A percentile compares a stretch with the other conserved stretches of the same genome.
These are phyloP conservation scores for Parietaria judaica DNA, from an alignment of 306 rosid genomes.

Conservation along the genomic window DNA sequence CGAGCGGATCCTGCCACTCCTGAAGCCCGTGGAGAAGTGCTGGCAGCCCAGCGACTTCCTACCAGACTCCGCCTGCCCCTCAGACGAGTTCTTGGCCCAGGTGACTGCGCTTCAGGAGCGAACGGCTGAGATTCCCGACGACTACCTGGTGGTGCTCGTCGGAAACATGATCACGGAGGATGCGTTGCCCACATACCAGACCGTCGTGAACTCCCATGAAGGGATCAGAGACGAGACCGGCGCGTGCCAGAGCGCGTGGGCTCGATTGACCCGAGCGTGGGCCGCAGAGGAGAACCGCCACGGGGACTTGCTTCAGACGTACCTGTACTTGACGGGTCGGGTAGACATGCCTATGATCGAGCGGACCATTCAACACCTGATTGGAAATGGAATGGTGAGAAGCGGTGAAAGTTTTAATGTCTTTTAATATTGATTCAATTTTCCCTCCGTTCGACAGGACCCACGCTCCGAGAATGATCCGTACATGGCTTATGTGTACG, in stretches of 20 bases:
- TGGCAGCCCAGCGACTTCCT: conserved; percentile 65
- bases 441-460: conserved; percentile 16
- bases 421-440: too few relatives aligned
- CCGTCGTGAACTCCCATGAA: conserved; percentile 55
- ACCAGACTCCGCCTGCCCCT: conserved; percentile 31
- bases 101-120: conserved; percentile 52
- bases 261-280: conserved; percentile 71
- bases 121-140: conserved; percentile 54
- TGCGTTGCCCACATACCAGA: conserved; percentile 76
- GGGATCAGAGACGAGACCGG: conserved; percentile 58
- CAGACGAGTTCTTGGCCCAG: conserved; percentile 39
- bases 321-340: conserved; percentile 66
- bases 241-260: conserved; percentile 62
- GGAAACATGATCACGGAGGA: conserved; percentile 59
- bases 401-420: neutral
- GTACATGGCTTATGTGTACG: conserved; percentile 55
- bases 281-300: conserved; percentile 79
- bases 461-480: conserved; percentile 65
- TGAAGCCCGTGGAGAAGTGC: conserved; percentile 56
- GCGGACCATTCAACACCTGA: conserved; percentile 55
- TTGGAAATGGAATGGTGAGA: conserved; percentile 68
- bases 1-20: conserved; percentile 27
- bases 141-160: conserved; percentile 54
- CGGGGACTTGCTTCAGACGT: conserved; percentile 63
- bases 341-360: conserved; percentile 77